Evolutionary conservation across 1,284 basidiomycete species (phyloP).

Genomic region (Microbotryomycetes sp.): DNA sequence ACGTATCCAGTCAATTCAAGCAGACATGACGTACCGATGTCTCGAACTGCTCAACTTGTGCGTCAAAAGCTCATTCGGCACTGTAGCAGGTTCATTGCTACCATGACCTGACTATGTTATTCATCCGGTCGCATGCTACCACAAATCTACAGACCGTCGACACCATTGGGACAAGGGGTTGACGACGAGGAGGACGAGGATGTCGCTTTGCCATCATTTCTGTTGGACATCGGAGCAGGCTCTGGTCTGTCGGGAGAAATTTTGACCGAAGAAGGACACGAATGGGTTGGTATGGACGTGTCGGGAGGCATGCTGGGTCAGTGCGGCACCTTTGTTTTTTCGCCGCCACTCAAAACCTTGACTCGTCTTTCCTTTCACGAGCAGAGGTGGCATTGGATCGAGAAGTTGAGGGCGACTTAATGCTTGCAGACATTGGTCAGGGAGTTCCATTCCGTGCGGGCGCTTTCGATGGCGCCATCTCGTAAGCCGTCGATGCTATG

Average conservation of each 20-base stretch:
- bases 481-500: slow-evolving; percentile 49
- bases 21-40: slow-evolving; percentile 95
- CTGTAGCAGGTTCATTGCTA: too few species aligned
- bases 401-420: slow-evolving; percentile 83
- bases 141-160: neutral
- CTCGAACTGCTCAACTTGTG: slow-evolving; percentile 78
- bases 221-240: slow-evolving; percentile 96
- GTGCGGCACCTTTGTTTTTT: slow-evolving; percentile 26
- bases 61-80: slow-evolving; percentile 25
- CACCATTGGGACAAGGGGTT: neutral
- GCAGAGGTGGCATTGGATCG: slow-evolving; percentile 87
- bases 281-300: slow-evolving; percentile 93
- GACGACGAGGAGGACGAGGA: slow-evolving; percentile 18
- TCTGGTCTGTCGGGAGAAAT: slow-evolving; percentile 98
- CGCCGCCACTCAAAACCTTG: neutral
- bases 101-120: too few species aligned
- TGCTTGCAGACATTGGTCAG: slow-evolving; percentile 46
- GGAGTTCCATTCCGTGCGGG: slow-evolving; percentile 76
- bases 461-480: slow-evolving; percentile 95
- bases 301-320: slow-evolving; percentile 86
- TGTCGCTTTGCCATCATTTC: slow-evolving; percentile 57
- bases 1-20: slow-evolving; percentile 93
- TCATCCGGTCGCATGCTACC: too few species aligned
- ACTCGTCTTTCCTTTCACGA: neutral
- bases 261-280: slow-evolving; percentile 85